Conservation (phyloP, 306 rosid genomes). For the Vigna unguiculata region DNA sequence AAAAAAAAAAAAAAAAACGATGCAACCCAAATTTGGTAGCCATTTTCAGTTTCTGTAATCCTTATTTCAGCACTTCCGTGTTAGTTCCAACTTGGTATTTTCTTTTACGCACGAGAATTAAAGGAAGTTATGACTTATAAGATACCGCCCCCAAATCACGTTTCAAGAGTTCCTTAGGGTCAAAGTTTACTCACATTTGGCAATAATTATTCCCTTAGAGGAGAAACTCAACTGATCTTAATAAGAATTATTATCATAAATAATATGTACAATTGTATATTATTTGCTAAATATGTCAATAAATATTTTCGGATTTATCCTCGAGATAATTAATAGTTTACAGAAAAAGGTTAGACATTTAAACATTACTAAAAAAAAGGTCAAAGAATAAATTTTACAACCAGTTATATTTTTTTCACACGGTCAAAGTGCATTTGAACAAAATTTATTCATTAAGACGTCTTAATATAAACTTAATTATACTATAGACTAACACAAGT, state of each 20-base stretch:
- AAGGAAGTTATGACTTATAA: constrained; percentile 39
- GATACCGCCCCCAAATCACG: background rate
- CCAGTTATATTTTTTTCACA: too few relatives aligned
- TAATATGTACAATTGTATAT: background rate
- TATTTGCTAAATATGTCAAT: background rate
- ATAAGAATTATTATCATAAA: too few relatives aligned
- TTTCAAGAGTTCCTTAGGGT: constrained; percentile 12
- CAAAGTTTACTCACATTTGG: constrained; percentile 28
- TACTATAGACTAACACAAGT: too few relatives aligned
- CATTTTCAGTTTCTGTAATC: background rate
- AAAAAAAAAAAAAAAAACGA: background rate
- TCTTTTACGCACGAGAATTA: constrained; percentile 10
- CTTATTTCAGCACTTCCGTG: constrained; percentile 33
- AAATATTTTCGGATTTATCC: background rate
- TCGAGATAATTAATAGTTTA: background rate
- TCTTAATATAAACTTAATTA: background rate
- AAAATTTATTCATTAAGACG: background rate
- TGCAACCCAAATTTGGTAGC: constrained; percentile 31
- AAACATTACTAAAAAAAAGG: background rate
- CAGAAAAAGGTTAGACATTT: too few relatives aligned
- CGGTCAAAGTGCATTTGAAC: background rate
- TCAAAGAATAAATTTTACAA: background rate
- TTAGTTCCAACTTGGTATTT: constrained; percentile 10
- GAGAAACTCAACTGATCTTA: background rate
- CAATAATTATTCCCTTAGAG: constrained; percentile 3